A percentile compares a stretch with the other conserved stretches of the same genome.
These are phyloP conservation scores for Incumbomyces delicatus DNA, from an alignment of 2,329 filamentous ascomycete genomes.

Conservation along the genomic window DNA sequence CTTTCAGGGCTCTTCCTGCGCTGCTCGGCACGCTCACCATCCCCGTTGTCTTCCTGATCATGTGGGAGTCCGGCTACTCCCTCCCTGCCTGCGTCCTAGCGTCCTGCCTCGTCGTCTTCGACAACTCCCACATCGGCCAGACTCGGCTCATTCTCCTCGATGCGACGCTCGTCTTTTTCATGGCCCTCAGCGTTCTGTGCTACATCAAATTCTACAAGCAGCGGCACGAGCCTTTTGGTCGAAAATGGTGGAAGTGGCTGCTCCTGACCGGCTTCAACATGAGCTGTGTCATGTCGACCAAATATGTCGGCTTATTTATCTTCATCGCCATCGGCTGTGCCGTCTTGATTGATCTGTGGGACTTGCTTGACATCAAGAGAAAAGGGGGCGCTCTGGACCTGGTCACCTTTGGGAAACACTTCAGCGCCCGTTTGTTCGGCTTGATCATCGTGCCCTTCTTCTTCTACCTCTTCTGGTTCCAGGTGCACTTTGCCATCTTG, in stretches of 20 bases:
- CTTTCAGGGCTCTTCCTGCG: constrained; percentile 87
- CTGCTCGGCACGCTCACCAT: constrained; percentile 87
- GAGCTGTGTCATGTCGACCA: constrained; percentile 96
- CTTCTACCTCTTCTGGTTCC: constrained; percentile 99
- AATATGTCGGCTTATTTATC: constrained; percentile 93
- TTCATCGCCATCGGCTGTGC: constrained; percentile 95
- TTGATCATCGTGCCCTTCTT: constrained; percentile 87
- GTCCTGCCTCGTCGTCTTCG: constrained; percentile 76
- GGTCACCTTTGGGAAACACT: constrained; percentile 76
- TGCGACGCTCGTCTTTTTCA: constrained; percentile 85
- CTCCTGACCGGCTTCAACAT: constrained; percentile 87
- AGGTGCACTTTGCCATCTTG: constrained; percentile 92
- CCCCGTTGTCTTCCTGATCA: constrained; percentile 88
- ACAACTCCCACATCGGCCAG: constrained; percentile 96
- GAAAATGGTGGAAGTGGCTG: constrained; percentile 99
- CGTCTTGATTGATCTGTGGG: constrained; percentile 90
- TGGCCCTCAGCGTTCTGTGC: constrained; percentile 86
- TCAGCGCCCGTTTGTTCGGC: constrained; percentile 73
- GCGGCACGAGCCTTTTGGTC: constrained; percentile 74
- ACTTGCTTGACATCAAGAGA: constrained; percentile 80
- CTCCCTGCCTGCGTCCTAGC: constrained; percentile 84
- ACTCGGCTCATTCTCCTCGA: constrained; percentile 91
- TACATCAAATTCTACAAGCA: constrained; percentile 98
- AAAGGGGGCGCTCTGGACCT: constrained; percentile 71
- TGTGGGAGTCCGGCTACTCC: constrained; percentile 99